Percentiles rank a stretch among this genome's conserved stretches.
phyloP scores from a whole-genome alignment of 164 flowering plant genomes.

The Akebia trifoliata region DNA sequence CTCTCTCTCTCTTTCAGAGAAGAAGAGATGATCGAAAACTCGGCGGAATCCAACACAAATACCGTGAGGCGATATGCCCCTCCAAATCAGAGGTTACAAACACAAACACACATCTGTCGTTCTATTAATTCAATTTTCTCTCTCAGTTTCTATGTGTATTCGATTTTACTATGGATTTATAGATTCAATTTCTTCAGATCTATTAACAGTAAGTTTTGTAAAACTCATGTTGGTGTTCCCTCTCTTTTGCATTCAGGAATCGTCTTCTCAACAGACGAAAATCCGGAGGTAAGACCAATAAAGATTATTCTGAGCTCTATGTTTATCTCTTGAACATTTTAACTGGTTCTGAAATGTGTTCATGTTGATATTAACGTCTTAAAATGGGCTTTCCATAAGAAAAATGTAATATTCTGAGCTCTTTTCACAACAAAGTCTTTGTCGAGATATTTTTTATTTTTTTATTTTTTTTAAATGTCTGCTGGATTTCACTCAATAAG shows the following conservation, averaged over 20 bases:
- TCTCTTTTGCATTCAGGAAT: conserved; percentile 26
- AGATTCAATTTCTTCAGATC: not conserved
- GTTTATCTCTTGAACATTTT: not conserved
- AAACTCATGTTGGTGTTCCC: not conserved
- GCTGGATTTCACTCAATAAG: too few species aligned
- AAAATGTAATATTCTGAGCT: too few species aligned
- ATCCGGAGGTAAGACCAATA: conserved; percentile 36
- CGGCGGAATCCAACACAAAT: conserved; percentile 20
- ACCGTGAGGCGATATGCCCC: conserved; percentile 39
- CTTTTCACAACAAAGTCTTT: too few species aligned
- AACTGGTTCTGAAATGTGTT: not conserved
- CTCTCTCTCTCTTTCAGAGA: not conserved
- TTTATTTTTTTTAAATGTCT: too few species aligned
- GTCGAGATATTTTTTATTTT: too few species aligned
- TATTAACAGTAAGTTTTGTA: not conserved
- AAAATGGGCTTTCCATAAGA: too few species aligned
- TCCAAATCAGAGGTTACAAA: conserved; percentile 35
- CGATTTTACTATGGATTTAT: not conserved
- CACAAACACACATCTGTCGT: not conserved
- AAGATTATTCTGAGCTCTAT: not conserved
- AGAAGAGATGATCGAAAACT: conserved; percentile 28
- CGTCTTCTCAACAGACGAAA: conserved; percentile 42
- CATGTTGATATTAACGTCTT: not conserved
- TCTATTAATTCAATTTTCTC: not conserved
- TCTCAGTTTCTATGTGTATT: not conserved